These are phyloP conservation scores for Pinus tabuliformis DNA, from an alignment of 75 land plant genomes.

Conservation along the genomic window DNA sequence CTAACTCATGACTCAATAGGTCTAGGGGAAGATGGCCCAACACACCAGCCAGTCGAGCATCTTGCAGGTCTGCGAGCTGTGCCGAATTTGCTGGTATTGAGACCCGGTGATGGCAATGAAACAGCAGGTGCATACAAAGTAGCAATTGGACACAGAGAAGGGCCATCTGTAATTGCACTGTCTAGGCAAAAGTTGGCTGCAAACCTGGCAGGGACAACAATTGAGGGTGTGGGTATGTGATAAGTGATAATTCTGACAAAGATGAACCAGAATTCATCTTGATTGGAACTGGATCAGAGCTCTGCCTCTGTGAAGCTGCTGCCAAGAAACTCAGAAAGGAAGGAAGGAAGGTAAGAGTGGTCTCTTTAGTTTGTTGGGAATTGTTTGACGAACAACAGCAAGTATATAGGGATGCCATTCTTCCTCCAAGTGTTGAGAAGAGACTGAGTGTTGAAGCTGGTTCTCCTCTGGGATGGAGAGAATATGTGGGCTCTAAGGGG, in stretches of 20 bases:
- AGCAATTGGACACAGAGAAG: conserved; percentile 51
- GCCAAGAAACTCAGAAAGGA: conserved; percentile 60
- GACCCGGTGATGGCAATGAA: conserved; percentile 90
- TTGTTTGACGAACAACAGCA: conserved; percentile 65
- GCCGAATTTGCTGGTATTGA: conserved; percentile 66
- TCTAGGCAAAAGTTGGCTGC: conserved; percentile 82
- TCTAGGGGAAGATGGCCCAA: conserved; percentile 93
- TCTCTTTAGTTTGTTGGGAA: conserved; percentile 85
- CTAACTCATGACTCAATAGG: conserved; percentile 91
- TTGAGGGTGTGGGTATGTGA: conserved; percentile 67
- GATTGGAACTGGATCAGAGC: conserved; percentile 82
- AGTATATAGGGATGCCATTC: conserved; percentile 62
- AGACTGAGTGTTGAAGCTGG: conserved; percentile 86
- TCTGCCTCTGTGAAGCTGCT: conserved; percentile 72
- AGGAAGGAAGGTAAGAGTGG: conserved; percentile 73
- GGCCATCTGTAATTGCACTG: conserved; percentile 65
- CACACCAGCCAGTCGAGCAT: conserved; percentile 92
- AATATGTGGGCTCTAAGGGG: conserved; percentile 67
- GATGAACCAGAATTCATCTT: conserved; percentile 70
- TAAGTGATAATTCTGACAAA: conserved; percentile 71
- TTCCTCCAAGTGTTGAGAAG: conserved; percentile 57
- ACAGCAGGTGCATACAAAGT: conserved; percentile 72
- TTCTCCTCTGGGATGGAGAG: conserved; percentile 79
- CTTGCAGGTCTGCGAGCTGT: conserved; percentile 75
- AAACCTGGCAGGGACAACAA: conserved; percentile 65